Evolutionary conservation across 176 grass and related monocot genomes (phyloP), one percentile per base, ranked within the genome.

Genomic region (Carex parvula): DNA sequence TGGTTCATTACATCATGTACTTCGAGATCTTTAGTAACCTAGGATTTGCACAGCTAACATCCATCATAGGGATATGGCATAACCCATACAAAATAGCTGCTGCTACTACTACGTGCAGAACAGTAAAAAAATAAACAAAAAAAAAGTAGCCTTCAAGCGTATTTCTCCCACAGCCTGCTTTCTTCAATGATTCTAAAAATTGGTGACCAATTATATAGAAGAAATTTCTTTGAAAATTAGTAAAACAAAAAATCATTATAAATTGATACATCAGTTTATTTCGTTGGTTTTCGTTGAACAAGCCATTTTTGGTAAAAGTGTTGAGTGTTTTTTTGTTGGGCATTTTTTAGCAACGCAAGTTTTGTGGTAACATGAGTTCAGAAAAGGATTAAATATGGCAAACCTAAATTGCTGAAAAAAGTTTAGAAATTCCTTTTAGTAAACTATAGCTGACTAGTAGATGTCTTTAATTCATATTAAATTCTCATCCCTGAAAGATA

Each of bases 391-490:
- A 52, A 48, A 24, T 12, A 22, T 3, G 42, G 70, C 3, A 6
- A 6, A 14, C 18, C n/a, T 29, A 26, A 26, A 54, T 54, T 15
- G 21, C 15, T 54, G 44, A 48, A 72, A 46, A 48, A 48, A 16
- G 32, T 69, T 73, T 3, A 50, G 53, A 54, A 75, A 52, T 75
- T 55, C n/a, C 12, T 4, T 29, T 54, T 15, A 54, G 18, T 70
- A 18, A 70, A n/a, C 33, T 18, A 41, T 21, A 72, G 7, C 4
- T 21, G 71, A 17, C 4, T 30, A 54, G 72, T 16, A 16, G 1
- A 76, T 29, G 22, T 76, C 39, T 30, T 29, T 55, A 55, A 54
- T 76, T 76, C 46, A 76, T 9, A 76, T 75, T 76, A 76, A 55
- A 55, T 76, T 15, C 50, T 76, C 22, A 29, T 29, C 12, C 1